Evolutionary conservation across 228 moss, liverwort and hornwort species (phyloP), one percentile per base, ranked within the genome.

Genomic region (Sphagnum magellanicum): DNA sequence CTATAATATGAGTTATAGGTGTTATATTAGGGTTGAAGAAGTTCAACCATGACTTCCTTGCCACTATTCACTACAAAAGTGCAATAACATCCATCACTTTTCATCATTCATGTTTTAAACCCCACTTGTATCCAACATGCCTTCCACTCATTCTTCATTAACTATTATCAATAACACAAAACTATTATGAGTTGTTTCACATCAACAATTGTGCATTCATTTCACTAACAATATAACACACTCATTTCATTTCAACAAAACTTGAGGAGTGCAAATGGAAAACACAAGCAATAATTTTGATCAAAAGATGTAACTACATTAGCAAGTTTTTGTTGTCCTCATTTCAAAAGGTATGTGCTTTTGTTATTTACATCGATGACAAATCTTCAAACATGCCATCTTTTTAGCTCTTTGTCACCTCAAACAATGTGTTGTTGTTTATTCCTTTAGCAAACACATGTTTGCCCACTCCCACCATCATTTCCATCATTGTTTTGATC

Each of bases 11-110:
- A 1, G 32, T 32, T 32, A 32, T 32, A 32, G 32, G 32, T 32
- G 32, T 32, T 32, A 2, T 32, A 32, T 32, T 32, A 3, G 32
- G 32, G 3, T 32, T 32, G 55, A 52, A 90, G 78, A 50, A 71
- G 74, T 70, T 93, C 93, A 64, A 88, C 85, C 4, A 90, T 89
- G 53, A 78, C 75, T 16, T 71, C 79, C 4, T 85, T 85, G 59
- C 98, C 93, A 59, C 81, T 73, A 76, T 93, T 93, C 63, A 79
- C 91, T 14, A 92, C 93, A 14, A 93, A 98, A 60, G 17, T 91
- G 93, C 46, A 93, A 86, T 50, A 93, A 89, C 74, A 93, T 92
- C 98, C 98, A 93, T 16, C 93, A 93, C 75, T 93, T 93, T 53
- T 93, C 93, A 16, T 98, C 98, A 55, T 85, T 81, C 32, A 88